Base-by-base conservation (phyloP, 768 basidiomycete genomes). In the Xerocomus potaroensis region DNA sequence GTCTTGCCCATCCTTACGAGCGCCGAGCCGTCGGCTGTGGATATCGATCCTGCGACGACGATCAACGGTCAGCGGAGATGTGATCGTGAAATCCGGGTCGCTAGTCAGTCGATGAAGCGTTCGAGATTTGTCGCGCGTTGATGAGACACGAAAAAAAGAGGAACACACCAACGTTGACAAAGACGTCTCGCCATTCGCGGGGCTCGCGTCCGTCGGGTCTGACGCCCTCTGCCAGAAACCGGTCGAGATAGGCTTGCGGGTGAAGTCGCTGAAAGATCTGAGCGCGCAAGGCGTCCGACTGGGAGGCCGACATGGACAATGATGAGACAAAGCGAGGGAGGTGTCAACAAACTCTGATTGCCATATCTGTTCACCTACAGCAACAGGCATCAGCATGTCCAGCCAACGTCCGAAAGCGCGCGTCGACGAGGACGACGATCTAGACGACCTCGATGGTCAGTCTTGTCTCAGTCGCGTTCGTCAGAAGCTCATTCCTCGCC, bases 21-120 rank as follows among this genome's bases (percentile, higher is more conserved):
- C 0, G 94, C 84, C 5, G 93, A 96, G 0, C 94, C 93, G 52
- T 93, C 79, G 0, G 96, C 93, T 0, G 96, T 97, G 1, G 89
- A 85, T 70, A 99, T 87, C 3, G 94, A 95, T 42, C 92, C 93
- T 94, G 16, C 12, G 16, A 41, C 1, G 41, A 42, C 22, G 24
- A 18, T 7, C 24, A 16, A 40, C 16, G 7, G 14, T 43, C 21
- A 43, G 26, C 10, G 8, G 15, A 18, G 18, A 27, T 12, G 16
- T 3, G 31, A 15, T 23, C n/a, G n/a, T n/a, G n/a, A n/a, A n/a
- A n/a, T n/a, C n/a, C n/a, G n/a, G n/a, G n/a, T n/a, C n/a, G n/a
- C n/a, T n/a, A n/a, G n/a, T n/a, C n/a, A n/a, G n/a, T n/a, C n/a
- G n/a, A n/a, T n/a, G n/a, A n/a, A n/a, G n/a, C n/a, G n/a, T n/a